A percentile compares a stretch with the other conserved stretches of the same genome.
Conservation (phyloP, 2,329 filamentous ascomycete species). For the Trichoderma semiorbis region DNA sequence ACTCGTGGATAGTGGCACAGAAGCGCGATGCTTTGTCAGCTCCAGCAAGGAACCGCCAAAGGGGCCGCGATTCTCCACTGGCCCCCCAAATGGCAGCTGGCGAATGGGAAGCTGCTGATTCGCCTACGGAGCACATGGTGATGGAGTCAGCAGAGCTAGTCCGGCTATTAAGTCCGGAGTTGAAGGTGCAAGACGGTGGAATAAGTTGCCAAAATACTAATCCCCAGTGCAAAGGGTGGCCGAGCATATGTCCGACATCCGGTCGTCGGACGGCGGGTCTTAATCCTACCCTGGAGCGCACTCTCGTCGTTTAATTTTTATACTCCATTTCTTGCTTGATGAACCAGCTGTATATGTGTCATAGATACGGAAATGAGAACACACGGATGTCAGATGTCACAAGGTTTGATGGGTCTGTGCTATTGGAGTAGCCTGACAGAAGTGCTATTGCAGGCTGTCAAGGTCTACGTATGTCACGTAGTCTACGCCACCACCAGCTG, state of each 20-base stretch:
- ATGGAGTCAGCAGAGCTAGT: background rate
- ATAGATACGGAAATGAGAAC: background rate
- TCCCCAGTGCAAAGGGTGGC: slow-evolving; percentile 7
- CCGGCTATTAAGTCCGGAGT: background rate
- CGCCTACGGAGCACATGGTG: background rate
- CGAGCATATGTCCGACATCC: background rate
- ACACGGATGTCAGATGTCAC: background rate
- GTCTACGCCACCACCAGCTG: background rate
- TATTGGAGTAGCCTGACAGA: background rate
- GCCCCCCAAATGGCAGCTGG: background rate
- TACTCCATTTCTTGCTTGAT: background rate
- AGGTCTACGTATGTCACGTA: background rate
- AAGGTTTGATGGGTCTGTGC: background rate
- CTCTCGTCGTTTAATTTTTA: background rate
- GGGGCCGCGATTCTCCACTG: background rate
- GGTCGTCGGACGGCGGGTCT: background rate
- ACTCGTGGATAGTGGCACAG: background rate
- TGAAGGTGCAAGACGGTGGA: background rate
- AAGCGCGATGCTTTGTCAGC: slow-evolving; percentile 12
- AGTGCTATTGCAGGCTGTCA: background rate
- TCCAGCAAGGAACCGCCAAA: slow-evolving; percentile 8
- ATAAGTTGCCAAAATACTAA: background rate
- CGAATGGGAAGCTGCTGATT: slow-evolving; percentile 2
- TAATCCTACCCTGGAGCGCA: background rate
- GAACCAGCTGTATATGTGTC: background rate